Evolutionary conservation across 2,329 filamentous ascomycete species (phyloP).

Genomic region (Fusarium annulatum): DNA sequence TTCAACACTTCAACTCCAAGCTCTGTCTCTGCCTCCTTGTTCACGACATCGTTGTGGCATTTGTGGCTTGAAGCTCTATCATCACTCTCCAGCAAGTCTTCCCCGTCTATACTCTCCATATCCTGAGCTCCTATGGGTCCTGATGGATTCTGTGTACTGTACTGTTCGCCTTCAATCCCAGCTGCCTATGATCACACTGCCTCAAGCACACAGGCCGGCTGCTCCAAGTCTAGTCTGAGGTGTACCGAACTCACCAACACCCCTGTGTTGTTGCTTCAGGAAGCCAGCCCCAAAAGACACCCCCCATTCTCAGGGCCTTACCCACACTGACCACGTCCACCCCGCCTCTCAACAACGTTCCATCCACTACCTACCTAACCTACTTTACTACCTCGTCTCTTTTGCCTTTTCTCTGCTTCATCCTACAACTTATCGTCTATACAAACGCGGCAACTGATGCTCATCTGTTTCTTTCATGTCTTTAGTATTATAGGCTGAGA

Average conservation of each 20-base stretch:
- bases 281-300: constrained; percentile 32
- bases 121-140: not conserved
- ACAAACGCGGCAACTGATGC: constrained; percentile 44
- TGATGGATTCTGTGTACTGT: constrained; percentile 7
- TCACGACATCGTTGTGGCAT: constrained; percentile 22
- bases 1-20: constrained; percentile 21
- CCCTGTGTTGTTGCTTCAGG: constrained; percentile 36
- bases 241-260: constrained; percentile 20
- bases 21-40: constrained; percentile 27
- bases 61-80: constrained; percentile 39
- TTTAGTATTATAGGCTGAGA: constrained; percentile 49
- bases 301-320: constrained; percentile 40
- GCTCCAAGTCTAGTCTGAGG: constrained; percentile 29
- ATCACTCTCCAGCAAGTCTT: constrained; percentile 10
- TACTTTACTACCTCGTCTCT: constrained; percentile 41
- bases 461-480: constrained; percentile 51
- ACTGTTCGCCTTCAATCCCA: constrained; percentile 2
- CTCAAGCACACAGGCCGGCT: constrained; percentile 7
- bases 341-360: constrained; percentile 49
- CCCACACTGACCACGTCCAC: constrained; percentile 47
- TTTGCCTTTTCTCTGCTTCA: constrained; percentile 39
- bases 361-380: constrained; percentile 39
- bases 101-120: constrained; percentile 1
- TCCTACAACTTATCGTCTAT: constrained; percentile 28
- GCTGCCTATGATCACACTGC: constrained; percentile 20